Evolutionary conservation across 2,329 filamentous ascomycete species (phyloP), one percentile per base, ranked within the genome.

Genomic region (Plectosphaerella sp.): DNA sequence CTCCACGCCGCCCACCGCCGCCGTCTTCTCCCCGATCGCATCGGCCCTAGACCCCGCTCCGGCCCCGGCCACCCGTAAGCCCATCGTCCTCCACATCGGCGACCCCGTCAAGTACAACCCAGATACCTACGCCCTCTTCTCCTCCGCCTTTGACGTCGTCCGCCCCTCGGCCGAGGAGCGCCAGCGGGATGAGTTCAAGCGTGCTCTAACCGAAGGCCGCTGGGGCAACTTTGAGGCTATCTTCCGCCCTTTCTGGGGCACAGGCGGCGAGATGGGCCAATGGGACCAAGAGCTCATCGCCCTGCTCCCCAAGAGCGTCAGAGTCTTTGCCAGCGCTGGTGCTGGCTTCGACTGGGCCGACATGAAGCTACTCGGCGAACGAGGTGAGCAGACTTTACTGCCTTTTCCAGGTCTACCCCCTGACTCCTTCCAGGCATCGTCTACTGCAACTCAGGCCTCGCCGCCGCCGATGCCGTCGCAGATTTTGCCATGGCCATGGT

Each of bases 31-130:
- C 54, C 45, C 50, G 49, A 33, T 55, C 49, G 28, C 58, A 54
- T 37, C 60, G 51, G 25, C 53, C 47, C 43, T 55, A 45, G 47
- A 64, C 46, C 50, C 63, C 39, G 54, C 61, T 47, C 51, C 54
- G 16, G 46, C 45, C 2, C 48, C 62, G 0, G 42, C 59, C 3
- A 57, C 59, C 6, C 12, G 57, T 15, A 75, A 67, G 54, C 74
- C 69, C 45, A 79, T 85, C 57, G 85, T 94, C 54, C 80, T 95
- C 59, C 87, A 86, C 71, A 84, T 91, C 67, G 90, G 89, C 57
- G 89, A 92, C 62, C 71, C 74, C 9, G 66, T 78, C 53, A 71
- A 70, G 56, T 79, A 78, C 64, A 79, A 80, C 57, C 72, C 67
- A 0, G 64, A 68, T 2, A 76, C 74, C 0, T 78, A 77, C 58